These are phyloP conservation scores for Spergularia marina DNA, from an alignment of 148 eudicot genomes.

Conservation along the genomic window DNA sequence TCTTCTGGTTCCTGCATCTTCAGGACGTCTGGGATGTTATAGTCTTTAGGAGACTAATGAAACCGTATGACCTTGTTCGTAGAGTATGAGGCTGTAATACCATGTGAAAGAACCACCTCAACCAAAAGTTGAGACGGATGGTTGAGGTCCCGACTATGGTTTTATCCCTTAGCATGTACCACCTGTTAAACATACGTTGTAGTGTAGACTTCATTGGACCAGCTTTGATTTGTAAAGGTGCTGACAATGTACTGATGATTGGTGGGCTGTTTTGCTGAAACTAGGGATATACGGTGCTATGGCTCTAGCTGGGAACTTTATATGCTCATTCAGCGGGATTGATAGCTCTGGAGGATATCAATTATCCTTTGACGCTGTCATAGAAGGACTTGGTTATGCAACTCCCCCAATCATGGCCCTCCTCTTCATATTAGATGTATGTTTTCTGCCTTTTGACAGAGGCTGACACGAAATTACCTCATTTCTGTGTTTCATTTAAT, in stretches of 20 bases:
- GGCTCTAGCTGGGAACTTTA: constrained; percentile 86
- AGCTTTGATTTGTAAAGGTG: neutral
- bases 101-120: no score
- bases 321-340: constrained; percentile 72
- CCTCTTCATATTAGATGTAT: constrained; percentile 90
- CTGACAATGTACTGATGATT: constrained; percentile 1
- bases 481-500: neutral
- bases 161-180: no score
- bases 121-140: no score
- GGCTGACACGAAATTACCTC: neutral
- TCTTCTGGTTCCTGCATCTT: neutral
- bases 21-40: neutral
- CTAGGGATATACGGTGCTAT: constrained; percentile 93
- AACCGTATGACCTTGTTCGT: neutral
- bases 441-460: constrained; percentile 14
- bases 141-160: no score
- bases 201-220: neutral
- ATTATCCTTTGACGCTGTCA: constrained; percentile 67
- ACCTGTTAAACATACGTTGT: neutral
- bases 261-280: constrained; percentile 6
- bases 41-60: neutral
- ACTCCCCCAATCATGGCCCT: constrained; percentile 97
- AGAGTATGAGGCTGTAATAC: neutral
- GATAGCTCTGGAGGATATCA: constrained; percentile 78
- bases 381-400: constrained; percentile 94